A percentile compares a stretch with the other conserved stretches of the same genome.
phyloP scores from a whole-genome alignment of 176 grass and related monocot species.

The Raddia guianensis region DNA sequence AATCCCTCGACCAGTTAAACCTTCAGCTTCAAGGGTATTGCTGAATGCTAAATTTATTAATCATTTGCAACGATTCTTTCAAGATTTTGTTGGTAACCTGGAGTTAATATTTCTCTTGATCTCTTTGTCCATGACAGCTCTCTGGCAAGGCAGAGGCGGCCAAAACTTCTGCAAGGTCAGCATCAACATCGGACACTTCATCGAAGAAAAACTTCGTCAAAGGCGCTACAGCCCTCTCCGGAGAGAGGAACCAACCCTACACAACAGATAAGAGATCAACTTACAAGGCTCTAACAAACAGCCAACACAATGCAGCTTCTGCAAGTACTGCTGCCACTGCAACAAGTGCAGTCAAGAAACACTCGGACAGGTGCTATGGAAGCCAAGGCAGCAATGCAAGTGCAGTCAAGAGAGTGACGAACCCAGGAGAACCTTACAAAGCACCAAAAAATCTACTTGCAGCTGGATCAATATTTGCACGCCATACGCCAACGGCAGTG shows the following conservation, averaged over 20 bases:
- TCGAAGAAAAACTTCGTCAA: slow-evolving; percentile 23
- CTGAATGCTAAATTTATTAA: background rate
- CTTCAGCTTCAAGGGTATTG: slow-evolving; percentile 46
- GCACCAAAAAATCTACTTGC: slow-evolving; percentile 48
- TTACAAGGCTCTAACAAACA: background rate
- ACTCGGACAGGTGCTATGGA: slow-evolving; percentile 31
- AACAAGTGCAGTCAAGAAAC: slow-evolving; percentile 27
- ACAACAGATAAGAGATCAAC: slow-evolving; percentile 25
- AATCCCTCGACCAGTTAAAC: slow-evolving; percentile 33
- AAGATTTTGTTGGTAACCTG: background rate
- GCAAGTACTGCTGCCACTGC: background rate
- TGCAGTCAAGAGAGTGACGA: background rate
- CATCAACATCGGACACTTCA: background rate
- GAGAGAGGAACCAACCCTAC: slow-evolving; percentile 18
- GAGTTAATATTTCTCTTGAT: background rate
- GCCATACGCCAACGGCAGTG: background rate
- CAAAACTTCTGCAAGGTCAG: background rate
- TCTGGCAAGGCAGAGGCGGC: slow-evolving; percentile 1
- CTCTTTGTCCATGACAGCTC: background rate
- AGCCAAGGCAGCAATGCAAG: slow-evolving; percentile 23
- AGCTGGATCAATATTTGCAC: background rate
- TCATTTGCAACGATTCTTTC: background rate
- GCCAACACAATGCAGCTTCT: slow-evolving; percentile 1
- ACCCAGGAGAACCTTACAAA: slow-evolving; percentile 15
- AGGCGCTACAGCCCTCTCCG: slow-evolving; percentile 1